A percentile compares a stretch with the other conserved stretches of the same genome.
Evolutionary conservation across 768 basidiomycete species (phyloP).

Genomic region (Tulasnella sp.): DNA sequence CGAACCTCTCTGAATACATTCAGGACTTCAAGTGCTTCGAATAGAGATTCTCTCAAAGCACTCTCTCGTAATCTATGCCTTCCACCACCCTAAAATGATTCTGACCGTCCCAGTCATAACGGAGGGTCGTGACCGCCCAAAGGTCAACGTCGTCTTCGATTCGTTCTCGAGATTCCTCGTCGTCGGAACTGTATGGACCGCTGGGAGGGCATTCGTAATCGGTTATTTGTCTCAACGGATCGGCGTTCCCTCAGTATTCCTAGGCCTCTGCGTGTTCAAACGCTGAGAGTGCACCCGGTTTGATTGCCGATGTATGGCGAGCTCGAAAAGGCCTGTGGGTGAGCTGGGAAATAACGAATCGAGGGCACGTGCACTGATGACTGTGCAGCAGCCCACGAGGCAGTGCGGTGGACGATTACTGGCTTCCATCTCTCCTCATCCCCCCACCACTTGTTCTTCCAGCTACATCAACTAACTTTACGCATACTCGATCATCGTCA

Average conservation of each 20-base stretch:
- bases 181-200: not conserved
- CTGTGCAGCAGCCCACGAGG: too few relatives aligned
- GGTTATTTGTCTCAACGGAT: not conserved
- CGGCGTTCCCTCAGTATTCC: not conserved
- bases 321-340: too few relatives aligned
- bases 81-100: not conserved
- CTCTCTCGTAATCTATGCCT: not conserved
- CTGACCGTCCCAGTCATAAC: not conserved
- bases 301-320: too few relatives aligned
- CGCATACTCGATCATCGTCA: too few relatives aligned
- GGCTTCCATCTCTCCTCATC: too few relatives aligned
- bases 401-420: too few relatives aligned
- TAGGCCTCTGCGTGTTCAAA: too few relatives aligned
- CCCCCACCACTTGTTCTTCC: too few relatives aligned
- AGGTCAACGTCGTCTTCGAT: not conserved
- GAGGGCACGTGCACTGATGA: too few relatives aligned
- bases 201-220: not conserved
- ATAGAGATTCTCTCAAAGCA: not conserved
- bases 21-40: not conserved
- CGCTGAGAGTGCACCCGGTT: too few relatives aligned
- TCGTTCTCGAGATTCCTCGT: not conserved
- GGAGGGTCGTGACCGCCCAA: not conserved
- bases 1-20: not conserved
- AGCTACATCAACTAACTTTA: too few relatives aligned
- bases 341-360: too few relatives aligned